Percentiles rank a stretch among this genome's conserved stretches.
These are phyloP conservation scores for Cryptococcus sp. DNA, from an alignment of 1,284 basidiomycete species.

Conservation along the genomic window DNA sequence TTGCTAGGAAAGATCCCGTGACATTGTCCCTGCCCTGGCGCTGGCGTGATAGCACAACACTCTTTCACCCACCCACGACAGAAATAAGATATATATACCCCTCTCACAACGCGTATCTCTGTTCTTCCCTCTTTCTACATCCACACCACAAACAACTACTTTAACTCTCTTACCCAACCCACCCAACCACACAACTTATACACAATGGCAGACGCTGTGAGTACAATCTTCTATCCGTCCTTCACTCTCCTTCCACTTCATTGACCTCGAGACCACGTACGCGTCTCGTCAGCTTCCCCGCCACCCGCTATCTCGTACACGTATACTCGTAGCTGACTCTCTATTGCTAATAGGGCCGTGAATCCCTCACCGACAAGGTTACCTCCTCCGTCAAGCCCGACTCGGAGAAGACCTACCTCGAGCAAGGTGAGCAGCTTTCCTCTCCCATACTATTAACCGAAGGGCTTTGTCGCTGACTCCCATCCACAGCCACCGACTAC, in stretches of 20 bases:
- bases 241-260: not conserved
- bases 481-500: slow-evolving; percentile 30
- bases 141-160: slow-evolving; percentile 6
- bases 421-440: no score
- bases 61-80: not conserved
- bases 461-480: not conserved
- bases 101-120: not conserved
- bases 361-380: slow-evolving; percentile 49
- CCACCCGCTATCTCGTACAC: not conserved
- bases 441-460: no score
- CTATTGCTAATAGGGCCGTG: slow-evolving; percentile 32
- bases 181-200: slow-evolving; percentile 16
- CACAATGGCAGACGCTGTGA: slow-evolving; percentile 31
- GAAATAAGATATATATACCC: slow-evolving; percentile 18
- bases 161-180: slow-evolving; percentile 1
- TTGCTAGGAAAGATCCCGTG: not conserved
- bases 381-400: slow-evolving; percentile 46
- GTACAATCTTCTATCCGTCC: slow-evolving; percentile 7
- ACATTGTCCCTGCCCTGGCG: no score
- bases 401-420: slow-evolving; percentile 36
- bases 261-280: not conserved
- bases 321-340: slow-evolving; percentile 1
- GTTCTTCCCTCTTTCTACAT: slow-evolving; percentile 6
- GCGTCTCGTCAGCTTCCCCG: not conserved
- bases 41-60: slow-evolving; percentile 1